Conservation (phyloP, 345 rosid genomes). For the Psidium guajava region DNA sequence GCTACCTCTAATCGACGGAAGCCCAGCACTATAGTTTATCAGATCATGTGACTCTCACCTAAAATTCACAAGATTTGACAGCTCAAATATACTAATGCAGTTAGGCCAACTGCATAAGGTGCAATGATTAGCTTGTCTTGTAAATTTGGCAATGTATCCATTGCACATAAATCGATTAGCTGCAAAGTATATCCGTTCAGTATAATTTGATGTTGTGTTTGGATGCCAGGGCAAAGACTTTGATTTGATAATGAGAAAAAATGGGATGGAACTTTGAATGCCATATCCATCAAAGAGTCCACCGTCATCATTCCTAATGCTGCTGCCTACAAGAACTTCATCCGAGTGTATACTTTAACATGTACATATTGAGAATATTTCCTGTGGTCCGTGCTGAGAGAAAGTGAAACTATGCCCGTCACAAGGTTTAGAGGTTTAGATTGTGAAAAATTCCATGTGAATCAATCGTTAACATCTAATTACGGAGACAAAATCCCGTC, state of each 20-base stretch:
- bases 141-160: neutral
- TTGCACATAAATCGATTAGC: rapidly evolving
- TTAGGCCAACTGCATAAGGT: rapidly evolving
- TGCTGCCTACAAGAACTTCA: neutral
- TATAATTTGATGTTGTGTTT: neutral
- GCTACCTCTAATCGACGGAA: neutral
- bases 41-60: rapidly evolving
- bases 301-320: neutral
- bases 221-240: neutral
- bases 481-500: neutral
- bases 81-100: rapidly evolving
- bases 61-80: rapidly evolving
- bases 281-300: neutral
- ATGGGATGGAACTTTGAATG: neutral
- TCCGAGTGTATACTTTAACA: neutral
- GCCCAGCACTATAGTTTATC: rapidly evolving
- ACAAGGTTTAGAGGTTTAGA: neutral
- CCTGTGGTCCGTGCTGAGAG: neutral
- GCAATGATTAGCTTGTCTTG: neutral
- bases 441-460: neutral
- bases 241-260: neutral
- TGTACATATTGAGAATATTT: neutral
- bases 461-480: neutral
- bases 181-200: neutral
- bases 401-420: neutral